Base-by-base conservation (phyloP, 495 filamentous ascomycete genomes). In the Daldinia grandis region DNA sequence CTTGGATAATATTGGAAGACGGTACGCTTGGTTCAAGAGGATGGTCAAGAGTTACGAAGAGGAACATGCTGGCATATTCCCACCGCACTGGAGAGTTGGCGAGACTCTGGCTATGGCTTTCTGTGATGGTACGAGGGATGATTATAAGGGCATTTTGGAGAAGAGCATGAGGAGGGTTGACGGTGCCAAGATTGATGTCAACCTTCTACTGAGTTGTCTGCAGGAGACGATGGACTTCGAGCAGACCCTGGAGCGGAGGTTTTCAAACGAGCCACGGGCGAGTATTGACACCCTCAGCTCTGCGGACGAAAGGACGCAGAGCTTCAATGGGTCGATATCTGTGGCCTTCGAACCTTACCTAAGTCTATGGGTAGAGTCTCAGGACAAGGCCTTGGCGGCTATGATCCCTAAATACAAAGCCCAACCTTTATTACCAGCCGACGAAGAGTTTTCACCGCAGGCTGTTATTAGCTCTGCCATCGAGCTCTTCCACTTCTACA, bases 221-320 rank as follows among this genome's bases (percentile, higher is more conserved):
- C 95, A 98, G 73, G 96, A 99, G 81, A 99, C 95, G 1, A 87
- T 99, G 71, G 93, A 99, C 73, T 99, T 99, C 76, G 95, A 99
- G 79, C 95, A 98, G 76, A 90, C 87, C 50, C 84, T 99, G 14
- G 95, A 99, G 74, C 84, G 88, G 37, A 88, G 92, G 14, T 98
- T 98, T 78, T 84, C 90, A 1, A 90, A 81, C 76, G 88, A 93
- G 54, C 75, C 93, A 15, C 87, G 94, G 35, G 88, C 88, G n/a
- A 98, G 94, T 38, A 93, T 96, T 37, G 95, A 98, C 76, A 98
- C 95, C 0, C 86, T 97, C 40, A 90, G 90, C 56, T 97, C 93
- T 14, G 83, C 86, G 25, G 91, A 93, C 60, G 95, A 98, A 33
- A 86, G 87, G 70, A 83, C 89, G 3, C 88, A 91, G 4, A 90